Evolutionary conservation across 345 rosid genomes (phyloP).

Genomic region (Corchorus capsularis): DNA sequence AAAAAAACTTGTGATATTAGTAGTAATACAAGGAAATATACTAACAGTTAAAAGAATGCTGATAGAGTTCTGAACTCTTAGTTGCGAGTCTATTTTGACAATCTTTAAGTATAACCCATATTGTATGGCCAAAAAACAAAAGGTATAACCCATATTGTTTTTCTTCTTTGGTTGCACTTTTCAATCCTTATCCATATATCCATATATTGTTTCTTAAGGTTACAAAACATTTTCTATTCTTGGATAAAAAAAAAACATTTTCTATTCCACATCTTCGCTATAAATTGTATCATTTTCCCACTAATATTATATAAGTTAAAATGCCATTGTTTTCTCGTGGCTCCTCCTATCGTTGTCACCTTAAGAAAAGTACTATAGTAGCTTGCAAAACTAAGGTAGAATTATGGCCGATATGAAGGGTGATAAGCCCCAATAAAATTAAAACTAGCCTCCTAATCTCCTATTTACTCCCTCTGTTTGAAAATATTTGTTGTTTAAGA

Average conservation of each 20-base stretch:
- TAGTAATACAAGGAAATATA: neutral
- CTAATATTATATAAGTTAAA: neutral
- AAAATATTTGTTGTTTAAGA: no score
- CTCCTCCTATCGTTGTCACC: neutral
- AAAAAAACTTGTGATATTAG: neutral
- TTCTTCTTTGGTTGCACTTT: neutral
- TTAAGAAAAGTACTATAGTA: neutral
- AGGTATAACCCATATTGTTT: neutral
- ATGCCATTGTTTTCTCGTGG: neutral
- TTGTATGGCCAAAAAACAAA: no score
- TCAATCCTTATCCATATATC: slow-evolving; percentile 3
- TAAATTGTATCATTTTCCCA: neutral
- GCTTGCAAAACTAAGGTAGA: neutral
- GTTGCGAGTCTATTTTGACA: no score
- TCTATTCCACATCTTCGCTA: neutral
- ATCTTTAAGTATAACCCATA: neutral
- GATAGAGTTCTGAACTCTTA: no score
- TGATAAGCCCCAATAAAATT: no score
- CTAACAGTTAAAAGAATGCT: neutral
- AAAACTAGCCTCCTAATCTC: no score
- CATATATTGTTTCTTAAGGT: neutral
- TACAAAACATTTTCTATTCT: neutral
- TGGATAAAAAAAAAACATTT: no score
- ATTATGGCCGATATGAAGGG: no score
- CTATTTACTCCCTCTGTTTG: no score